These are phyloP conservation scores for Talaromyces marneffei DNA, from an alignment of 2,329 filamentous ascomycete genomes.

Conservation along the genomic window DNA sequence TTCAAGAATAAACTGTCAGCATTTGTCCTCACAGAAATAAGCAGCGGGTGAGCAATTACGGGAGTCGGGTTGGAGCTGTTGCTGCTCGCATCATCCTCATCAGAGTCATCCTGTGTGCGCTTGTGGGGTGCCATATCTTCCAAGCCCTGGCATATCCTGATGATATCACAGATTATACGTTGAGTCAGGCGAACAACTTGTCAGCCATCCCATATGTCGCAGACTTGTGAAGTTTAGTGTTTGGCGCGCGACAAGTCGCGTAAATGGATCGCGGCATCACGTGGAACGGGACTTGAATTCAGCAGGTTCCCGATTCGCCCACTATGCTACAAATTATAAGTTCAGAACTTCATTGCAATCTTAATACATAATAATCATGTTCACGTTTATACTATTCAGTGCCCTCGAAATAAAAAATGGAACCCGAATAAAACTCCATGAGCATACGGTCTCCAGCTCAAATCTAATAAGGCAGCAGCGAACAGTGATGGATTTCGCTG, in stretches of 20 bases:
- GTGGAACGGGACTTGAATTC: slow-evolving; percentile 6
- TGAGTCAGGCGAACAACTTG: neutral
- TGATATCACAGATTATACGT: neutral
- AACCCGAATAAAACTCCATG: neutral
- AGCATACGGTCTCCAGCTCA: neutral
- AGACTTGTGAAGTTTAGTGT: neutral
- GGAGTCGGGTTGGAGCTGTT: slow-evolving; percentile 10
- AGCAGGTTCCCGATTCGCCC: neutral
- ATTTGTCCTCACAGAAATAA: neutral
- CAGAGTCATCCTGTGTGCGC: slow-evolving; percentile 31
- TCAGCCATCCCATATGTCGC: neutral
- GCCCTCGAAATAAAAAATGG: neutral
- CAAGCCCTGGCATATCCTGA: neutral
- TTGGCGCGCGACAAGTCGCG: slow-evolving; percentile 3
- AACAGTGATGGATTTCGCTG: too few relatives aligned
- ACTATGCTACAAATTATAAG: too few relatives aligned
- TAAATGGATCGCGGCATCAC: slow-evolving; percentile 16
- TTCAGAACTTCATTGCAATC: neutral
- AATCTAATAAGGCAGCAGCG: neutral
- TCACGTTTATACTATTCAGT: neutral
- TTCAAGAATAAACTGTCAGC: neutral
- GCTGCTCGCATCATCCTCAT: slow-evolving; percentile 23
- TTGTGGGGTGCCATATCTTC: slow-evolving; percentile 39
- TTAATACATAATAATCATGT: neutral
- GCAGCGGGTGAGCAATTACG: slow-evolving; percentile 1